Evolutionary conservation across 2,329 filamentous ascomycete genomes (phyloP), one percentile per base, ranked within the genome.

Genomic region (Nannizziopsis barbatae): DNA sequence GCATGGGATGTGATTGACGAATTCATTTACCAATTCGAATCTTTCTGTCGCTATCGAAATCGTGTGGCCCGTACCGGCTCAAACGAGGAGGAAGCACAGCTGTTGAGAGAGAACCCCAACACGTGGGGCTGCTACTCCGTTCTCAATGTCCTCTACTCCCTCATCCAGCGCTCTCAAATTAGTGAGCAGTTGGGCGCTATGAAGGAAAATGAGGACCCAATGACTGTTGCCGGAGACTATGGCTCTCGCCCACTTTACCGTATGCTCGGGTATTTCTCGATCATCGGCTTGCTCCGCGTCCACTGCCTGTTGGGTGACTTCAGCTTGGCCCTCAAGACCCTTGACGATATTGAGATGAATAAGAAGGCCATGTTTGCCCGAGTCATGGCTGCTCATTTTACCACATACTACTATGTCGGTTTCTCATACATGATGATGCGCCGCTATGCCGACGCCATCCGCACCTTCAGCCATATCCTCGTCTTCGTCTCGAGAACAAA

Each of bases 351-450:
- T 64, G 92, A 98, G 79, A 82, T 98, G 62, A 98, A 96, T 78
- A 98, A 98, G 79, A 96, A 96, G 77, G 89, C 92, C 70, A 96
- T 96, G 86, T 98, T 98, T 68, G 90, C 92, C 55, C 86, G 92
- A 57, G 92, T 98, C 67, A 96, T 98, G 92, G 90, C 92, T 47
- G 92, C 92, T 50, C 92, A 98, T 76, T 96, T 96, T 75, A 95
- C 90, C 58, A 98, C 92, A 57, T 98, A 96, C 80, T 98, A 98
- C 81, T 96, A 96, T 69, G 90, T 98, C 55, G 92, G 92, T 59
- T 98, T 98, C 81, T 94, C 87, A 59, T 98, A 98, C 83, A 96
- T 98, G 90, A 98, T 98, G 92, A 94, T 96, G 86, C 88, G 92
- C 74, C 86, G 92, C 66, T 98, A 98, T 68, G 86, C 88, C 71